Base-by-base conservation (phyloP, 2,329 filamentous ascomycete genomes). In the Arthroderma sp. region DNA sequence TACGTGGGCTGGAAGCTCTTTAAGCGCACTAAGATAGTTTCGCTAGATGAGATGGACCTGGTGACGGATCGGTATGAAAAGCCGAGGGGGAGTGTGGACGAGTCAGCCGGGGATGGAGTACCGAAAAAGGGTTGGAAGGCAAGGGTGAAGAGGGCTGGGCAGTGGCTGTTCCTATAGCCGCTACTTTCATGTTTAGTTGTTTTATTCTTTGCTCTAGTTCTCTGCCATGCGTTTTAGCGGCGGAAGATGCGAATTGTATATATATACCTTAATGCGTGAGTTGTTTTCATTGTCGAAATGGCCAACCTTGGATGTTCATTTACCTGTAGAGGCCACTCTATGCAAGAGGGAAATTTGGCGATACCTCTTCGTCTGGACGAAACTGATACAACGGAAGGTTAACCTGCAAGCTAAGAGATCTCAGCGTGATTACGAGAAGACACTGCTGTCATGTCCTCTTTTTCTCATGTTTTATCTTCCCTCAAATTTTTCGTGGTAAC, bases 1-100 rank as follows among this genome's bases (percentile, higher is more conserved):
- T 72, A 68, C 51, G 32, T 76, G 5, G 66, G 55, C 0, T 81
- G 77, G 77, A 79, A 78, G 55, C 4, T 65, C 2, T 29, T 69
- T 9, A 68, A 64, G 53, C 51, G 59, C 34, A 73, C 71, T 6
- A 65, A 56, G 46, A 64, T 71, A 44, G 69, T 73, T 22, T 55
- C 54, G 8, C 52, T 65, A 36, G 58, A 60, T 22, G 66, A 68
- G 42, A 74, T 75, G 69, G 73, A 76, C 58, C 53, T 76, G 7
- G 61, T 65, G 5, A 72, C 68, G 8, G 71, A 73, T 62, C 66
- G 70, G 40, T 60, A 50, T 30, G 51, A 61, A n/a, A 33, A 43
- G 33, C 31, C 40, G 9, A 29, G 40, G 8, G 40, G 32, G 30
- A 41, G 11, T 11, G 32, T 29, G 39, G 39, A 30, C 6, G 38